A percentile compares a stretch with the other conserved stretches of the same genome.
Conservation (phyloP, 495 filamentous ascomycete genomes). For the Aspergillus bridgeri region DNA sequence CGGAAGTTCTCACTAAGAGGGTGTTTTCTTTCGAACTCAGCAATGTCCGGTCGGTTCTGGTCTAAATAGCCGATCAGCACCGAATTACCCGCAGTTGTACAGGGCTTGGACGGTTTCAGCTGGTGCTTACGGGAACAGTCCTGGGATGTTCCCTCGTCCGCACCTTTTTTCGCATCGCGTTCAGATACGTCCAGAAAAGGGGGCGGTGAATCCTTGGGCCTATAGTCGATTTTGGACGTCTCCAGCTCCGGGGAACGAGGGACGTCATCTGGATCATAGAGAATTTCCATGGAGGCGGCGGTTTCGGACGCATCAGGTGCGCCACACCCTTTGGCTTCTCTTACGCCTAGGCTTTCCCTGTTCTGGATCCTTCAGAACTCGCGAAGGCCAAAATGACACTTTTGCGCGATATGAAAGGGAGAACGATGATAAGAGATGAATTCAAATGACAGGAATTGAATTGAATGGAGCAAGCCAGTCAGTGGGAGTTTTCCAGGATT, state of each 20-base stretch:
- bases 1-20: not conserved
- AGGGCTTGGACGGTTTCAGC: constrained; percentile 27
- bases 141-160: constrained; percentile 23
- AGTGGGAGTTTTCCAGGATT: not conserved
- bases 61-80: constrained; percentile 48
- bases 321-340: constrained; percentile 13
- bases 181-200: constrained; percentile 25
- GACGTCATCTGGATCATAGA: constrained; percentile 47
- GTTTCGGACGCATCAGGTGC: constrained; percentile 36
- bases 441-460: not conserved
- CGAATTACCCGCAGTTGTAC: constrained; percentile 38
- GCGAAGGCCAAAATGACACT: not conserved
- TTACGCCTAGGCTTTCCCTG: constrained; percentile 8
- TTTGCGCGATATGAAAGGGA: not conserved
- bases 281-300: constrained; percentile 39
- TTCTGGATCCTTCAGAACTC: not conserved
- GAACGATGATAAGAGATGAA: not conserved
- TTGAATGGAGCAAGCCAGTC: not conserved
- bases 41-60: constrained; percentile 45
- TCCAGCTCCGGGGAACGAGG: constrained; percentile 32
- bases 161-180: constrained; percentile 14
- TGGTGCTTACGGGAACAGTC: constrained; percentile 37
- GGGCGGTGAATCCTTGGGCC: constrained; percentile 22
- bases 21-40: constrained; percentile 20
- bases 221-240: constrained; percentile 22